Evolutionary conservation across 352 stramenopile species (phyloP), one percentile per base, ranked within the genome.

Genomic region (Phytophthora syringae): DNA sequence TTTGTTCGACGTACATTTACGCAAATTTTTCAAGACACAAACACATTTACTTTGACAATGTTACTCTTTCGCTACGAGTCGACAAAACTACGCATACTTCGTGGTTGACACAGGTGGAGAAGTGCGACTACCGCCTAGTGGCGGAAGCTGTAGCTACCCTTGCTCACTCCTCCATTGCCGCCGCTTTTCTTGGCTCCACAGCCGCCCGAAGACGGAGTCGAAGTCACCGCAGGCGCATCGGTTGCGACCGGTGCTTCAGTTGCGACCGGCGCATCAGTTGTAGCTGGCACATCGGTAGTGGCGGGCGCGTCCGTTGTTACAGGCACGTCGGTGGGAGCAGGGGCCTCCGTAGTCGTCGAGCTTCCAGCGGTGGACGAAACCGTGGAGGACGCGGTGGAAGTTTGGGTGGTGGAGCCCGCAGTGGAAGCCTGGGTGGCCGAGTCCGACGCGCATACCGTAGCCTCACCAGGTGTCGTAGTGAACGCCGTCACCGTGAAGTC

Each of bases 391-490:
- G 42, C 21, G 20, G 42, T 30, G 7, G 42, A 48, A 13, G 18
- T 28, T 18, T 49, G 42, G 42, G 42, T 30, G 21, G 42, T 32
- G 13, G 32, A 39, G 32, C 32, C 32, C 32, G 32, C 13, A 39
- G 32, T 39, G 4, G 32, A 39, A 12, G 32, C 13, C 32, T 39
- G 32, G 12, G 32, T 39, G 32, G 32, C 12, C 7, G 32, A 12
- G 32, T 3, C 12, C 32, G 62, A 50, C 1, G 64, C 49, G 44
- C 54, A 65, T 13, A 48, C 53, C 0, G 32, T 66, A 2, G 42
- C 49, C 36, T 55, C 21, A 18, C 55, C 62, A 37, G 52, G 48
- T 5, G 55, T 55, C 42, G 30, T 48, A 7, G 62, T 63, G 45
- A 70, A 64, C n/a, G n/a, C 28, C n/a, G n/a, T n/a, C n/a, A n/a